phyloP scores from a whole-genome alignment of 305 asterid species.

The Fraxinus greggii region DNA sequence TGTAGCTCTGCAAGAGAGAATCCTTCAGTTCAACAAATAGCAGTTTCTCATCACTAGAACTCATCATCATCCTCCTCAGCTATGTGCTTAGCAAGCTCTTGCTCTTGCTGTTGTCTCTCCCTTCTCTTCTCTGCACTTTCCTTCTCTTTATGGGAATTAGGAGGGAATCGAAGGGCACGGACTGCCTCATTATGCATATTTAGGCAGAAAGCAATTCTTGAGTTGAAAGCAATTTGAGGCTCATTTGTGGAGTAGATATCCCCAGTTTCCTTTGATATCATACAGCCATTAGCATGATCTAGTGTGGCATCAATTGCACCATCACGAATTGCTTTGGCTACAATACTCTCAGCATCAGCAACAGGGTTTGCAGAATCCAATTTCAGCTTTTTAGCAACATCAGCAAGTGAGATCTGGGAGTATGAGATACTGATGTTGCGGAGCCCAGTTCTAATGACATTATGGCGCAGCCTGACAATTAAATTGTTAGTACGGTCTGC shows the following conservation, averaged over 20 bases:
- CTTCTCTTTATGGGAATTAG: slow-evolving; percentile 84
- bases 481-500: slow-evolving; percentile 78
- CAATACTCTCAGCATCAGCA: slow-evolving; percentile 95
- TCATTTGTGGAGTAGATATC: slow-evolving; percentile 88
- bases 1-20: background rate
- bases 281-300: slow-evolving; percentile 89
- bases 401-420: slow-evolving; percentile 75
- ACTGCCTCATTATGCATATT: slow-evolving; percentile 93
- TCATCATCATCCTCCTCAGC: slow-evolving; percentile 96
- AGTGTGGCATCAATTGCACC: slow-evolving; percentile 92
- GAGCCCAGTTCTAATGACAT: slow-evolving; percentile 83
- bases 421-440: slow-evolving; percentile 93
- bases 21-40: background rate
- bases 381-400: slow-evolving; percentile 82
- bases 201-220: slow-evolving; percentile 84
- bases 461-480: slow-evolving; percentile 84
- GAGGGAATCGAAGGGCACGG: slow-evolving; percentile 85
- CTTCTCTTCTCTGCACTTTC: slow-evolving; percentile 91
- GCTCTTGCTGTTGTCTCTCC: slow-evolving; percentile 94
- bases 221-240: slow-evolving; percentile 83
- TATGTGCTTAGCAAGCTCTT: slow-evolving; percentile 91
- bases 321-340: slow-evolving; percentile 90
- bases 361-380: slow-evolving; percentile 79
- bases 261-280: slow-evolving; percentile 85
- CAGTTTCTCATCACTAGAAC: slow-evolving; percentile 39